A percentile compares a stretch with the other conserved stretches of the same genome.
Conservation (phyloP, 192 early-diverging fungal species). For the Rhizophagus clarus region DNA sequence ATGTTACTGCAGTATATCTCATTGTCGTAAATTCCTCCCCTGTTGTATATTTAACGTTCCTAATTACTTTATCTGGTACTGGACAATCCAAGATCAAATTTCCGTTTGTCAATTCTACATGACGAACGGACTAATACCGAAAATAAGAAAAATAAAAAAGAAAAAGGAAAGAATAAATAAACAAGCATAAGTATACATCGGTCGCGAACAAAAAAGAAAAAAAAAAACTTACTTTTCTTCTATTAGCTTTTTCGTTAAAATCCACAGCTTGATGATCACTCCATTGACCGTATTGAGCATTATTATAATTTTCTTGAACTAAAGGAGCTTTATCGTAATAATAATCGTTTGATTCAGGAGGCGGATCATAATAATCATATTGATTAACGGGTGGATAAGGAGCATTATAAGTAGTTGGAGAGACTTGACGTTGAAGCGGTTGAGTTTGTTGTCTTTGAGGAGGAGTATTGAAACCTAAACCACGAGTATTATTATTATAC, state of each 20-base stretch:
- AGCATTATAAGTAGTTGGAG: not conserved
- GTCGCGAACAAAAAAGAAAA: not conserved
- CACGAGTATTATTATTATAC: not conserved
- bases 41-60: conserved; percentile 45
- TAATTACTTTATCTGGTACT: conserved; percentile 57
- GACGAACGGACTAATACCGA: not conserved
- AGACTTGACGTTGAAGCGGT: not conserved
- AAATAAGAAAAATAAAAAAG: too few species aligned
- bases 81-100: conserved; percentile 70
- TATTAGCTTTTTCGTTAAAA: not conserved
- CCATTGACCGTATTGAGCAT: not conserved
- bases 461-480: not conserved
- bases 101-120: conserved; percentile 61
- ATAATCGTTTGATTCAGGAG: not conserved
- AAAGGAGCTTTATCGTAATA: not conserved
- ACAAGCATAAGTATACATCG: too few species aligned
- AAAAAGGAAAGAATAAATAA: not conserved
- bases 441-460: too few species aligned
- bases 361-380: not conserved
- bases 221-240: not conserved
- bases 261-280: not conserved
- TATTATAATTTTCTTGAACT: not conserved
- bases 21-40: conserved; percentile 67
- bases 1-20: conserved; percentile 75
- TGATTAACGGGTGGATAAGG: not conserved